Percentiles rank a stretch among this genome's conserved stretches.
Conservation (phyloP, 1,284 basidiomycete genomes). For the Austroboletus niveus region DNA sequence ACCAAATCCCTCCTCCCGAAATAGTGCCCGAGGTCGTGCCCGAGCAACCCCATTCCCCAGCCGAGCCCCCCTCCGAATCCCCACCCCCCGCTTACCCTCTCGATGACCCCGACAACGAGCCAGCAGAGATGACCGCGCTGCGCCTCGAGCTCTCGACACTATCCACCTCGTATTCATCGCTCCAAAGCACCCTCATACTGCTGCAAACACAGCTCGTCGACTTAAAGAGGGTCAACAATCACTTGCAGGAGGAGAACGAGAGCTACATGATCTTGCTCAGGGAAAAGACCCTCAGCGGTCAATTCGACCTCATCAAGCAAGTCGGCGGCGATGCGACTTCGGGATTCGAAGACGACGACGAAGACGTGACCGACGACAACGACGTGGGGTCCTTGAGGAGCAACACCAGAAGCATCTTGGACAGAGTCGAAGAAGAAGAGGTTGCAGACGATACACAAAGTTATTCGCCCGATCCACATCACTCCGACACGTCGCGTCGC, state of each 20-base stretch:
- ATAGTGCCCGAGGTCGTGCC: conserved; percentile 27
- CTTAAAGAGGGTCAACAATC: conserved; percentile 76
- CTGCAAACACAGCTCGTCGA: conserved; percentile 76
- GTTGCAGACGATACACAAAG: conserved; percentile 33
- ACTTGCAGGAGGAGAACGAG: conserved; percentile 90
- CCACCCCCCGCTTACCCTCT: conserved; percentile 41
- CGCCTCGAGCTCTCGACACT: conserved; percentile 77
- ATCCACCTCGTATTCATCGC: conserved; percentile 73
- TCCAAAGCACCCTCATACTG: conserved; percentile 74
- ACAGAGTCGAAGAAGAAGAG: conserved; percentile 55
- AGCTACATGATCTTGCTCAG: conserved; percentile 89
- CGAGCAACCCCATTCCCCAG: conserved; percentile 34
- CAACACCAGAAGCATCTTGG: conserved; percentile 51
- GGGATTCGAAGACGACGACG: conserved; percentile 50
- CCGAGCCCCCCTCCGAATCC: conserved; percentile 22
- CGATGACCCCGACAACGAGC: conserved; percentile 65
- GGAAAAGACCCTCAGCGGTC: conserved; percentile 85
- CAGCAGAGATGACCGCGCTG: conserved; percentile 80
- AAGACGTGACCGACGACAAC: conserved; percentile 42
- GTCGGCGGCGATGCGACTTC: conserved; percentile 48
- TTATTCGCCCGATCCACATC: conserved; percentile 38
- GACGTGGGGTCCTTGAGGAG: conserved; percentile 59
- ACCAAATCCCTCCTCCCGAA: conserved; percentile 33
- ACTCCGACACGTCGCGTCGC: conserved; percentile 42
- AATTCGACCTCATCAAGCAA: conserved; percentile 71